Percentiles rank a stretch among this genome's conserved stretches.
phyloP scores from a whole-genome alignment of 2,329 filamentous ascomycete genomes.

The Aspergillus puulaauensis region DNA sequence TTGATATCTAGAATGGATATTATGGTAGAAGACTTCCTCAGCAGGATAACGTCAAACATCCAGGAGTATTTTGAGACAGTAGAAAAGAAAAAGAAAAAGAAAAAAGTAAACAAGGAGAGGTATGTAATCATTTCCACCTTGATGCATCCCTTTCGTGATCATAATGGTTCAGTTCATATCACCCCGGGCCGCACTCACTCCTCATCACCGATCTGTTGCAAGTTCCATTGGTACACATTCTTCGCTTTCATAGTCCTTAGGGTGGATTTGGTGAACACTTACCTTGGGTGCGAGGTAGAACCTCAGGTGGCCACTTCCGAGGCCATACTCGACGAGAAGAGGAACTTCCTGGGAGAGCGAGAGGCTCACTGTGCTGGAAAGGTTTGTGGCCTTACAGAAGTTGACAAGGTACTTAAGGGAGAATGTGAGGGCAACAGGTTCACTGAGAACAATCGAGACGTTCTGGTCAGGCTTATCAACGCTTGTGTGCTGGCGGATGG shows the following conservation, averaged over 20 bases:
- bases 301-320: constrained; percentile 83
- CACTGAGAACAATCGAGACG: constrained; percentile 84
- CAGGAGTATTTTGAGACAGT: constrained; percentile 23
- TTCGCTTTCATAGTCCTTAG: neutral
- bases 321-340: constrained; percentile 85
- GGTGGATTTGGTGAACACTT: constrained; percentile 30
- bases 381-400: constrained; percentile 95
- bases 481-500: constrained; percentile 81
- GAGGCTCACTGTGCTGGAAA: constrained; percentile 81
- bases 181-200: constrained; percentile 36
- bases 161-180: constrained; percentile 25
- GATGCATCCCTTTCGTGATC: constrained; percentile 33
- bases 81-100: constrained; percentile 22
- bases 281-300: constrained; percentile 99
- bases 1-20: constrained; percentile 22
- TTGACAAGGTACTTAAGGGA: constrained; percentile 99
- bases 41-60: constrained; percentile 10
- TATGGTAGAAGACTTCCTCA: constrained; percentile 17
- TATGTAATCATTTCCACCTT: constrained; percentile 50
- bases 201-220: constrained; percentile 61
- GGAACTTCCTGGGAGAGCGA: constrained; percentile 96
- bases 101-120: constrained; percentile 13
- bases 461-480: constrained; percentile 85
- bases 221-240: constrained; percentile 21
- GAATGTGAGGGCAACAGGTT: constrained; percentile 93